A percentile compares a stretch with the other conserved stretches of the same genome.
These are phyloP conservation scores for Pestalotiopsis sp. DNA, from an alignment of 2,329 filamentous ascomycete genomes.

Conservation along the genomic window DNA sequence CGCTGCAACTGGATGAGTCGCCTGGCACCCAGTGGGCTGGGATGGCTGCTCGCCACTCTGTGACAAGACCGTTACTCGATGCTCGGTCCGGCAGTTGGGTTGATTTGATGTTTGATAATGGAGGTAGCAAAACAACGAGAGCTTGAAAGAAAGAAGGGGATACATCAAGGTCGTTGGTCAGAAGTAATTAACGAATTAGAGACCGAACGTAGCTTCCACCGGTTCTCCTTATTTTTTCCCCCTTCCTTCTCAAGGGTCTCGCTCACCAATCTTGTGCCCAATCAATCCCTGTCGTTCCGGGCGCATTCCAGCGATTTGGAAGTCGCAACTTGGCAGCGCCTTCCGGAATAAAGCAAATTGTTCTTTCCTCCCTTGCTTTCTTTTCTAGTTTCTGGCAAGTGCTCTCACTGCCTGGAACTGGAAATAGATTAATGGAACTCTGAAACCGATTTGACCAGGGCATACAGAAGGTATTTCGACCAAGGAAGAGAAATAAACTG, in stretches of 20 bases:
- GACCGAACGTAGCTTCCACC: not conserved
- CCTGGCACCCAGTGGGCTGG: not conserved
- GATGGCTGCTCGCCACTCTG: not conserved
- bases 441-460: no score
- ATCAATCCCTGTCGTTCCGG: constrained; percentile 1
- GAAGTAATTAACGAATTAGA: not conserved
- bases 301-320: constrained; percentile 8
- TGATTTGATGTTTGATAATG: not conserved
- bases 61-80: not conserved
- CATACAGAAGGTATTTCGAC: no score
- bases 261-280: not conserved
- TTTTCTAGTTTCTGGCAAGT: not conserved
- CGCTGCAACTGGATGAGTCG: not conserved
- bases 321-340: constrained; percentile 1
- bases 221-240: not conserved
- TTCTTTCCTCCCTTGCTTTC: not conserved
- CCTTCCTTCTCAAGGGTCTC: not conserved
- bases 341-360: not conserved
- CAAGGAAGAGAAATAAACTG: no score
- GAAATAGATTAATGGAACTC: no score
- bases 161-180: not conserved
- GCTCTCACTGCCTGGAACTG: no score
- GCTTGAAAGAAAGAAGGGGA: not conserved
- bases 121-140: not conserved
- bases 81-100: not conserved